These are phyloP conservation scores for Calocybe indica DNA, from an alignment of 768 basidiomycete species.

Conservation along the genomic window DNA sequence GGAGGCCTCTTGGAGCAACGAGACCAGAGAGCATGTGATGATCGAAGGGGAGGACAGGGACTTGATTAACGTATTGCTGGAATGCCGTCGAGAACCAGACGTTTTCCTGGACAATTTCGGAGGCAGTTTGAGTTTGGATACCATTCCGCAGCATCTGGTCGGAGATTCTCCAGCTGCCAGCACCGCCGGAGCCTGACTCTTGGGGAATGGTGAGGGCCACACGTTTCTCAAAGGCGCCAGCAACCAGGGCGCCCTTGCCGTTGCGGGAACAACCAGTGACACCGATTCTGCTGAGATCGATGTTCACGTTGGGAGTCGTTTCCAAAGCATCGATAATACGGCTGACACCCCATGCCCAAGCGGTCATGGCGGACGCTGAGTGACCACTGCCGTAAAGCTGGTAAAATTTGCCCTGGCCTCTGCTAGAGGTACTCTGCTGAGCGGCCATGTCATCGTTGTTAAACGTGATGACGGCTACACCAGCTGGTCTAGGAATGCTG, in stretches of 20 bases:
- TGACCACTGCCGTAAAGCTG: constrained; percentile 42
- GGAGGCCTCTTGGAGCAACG: constrained; percentile 48
- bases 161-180: constrained; percentile 56
- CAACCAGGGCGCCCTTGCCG: constrained; percentile 56
- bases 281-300: constrained; percentile 43
- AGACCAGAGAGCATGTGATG: constrained; percentile 53
- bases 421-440: constrained; percentile 37
- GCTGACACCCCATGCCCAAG: constrained; percentile 58
- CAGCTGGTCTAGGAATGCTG: constrained; percentile 31
- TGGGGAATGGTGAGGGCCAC: constrained; percentile 58
- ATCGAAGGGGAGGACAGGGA: constrained; percentile 48
- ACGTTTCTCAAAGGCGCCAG: constrained; percentile 52
- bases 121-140: constrained; percentile 43
- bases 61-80: constrained; percentile 37
- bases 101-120: constrained; percentile 55
- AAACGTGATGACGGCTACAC: constrained; percentile 42
- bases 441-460: constrained; percentile 48
- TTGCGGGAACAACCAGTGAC: constrained; percentile 58
- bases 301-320: constrained; percentile 35
- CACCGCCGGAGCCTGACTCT: constrained; percentile 57
- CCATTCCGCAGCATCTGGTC: constrained; percentile 39
- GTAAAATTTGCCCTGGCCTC: constrained; percentile 54
- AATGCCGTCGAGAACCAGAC: constrained; percentile 55
- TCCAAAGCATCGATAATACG: constrained; percentile 60
- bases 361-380: constrained; percentile 48